A percentile compares a stretch with the other conserved stretches of the same genome.
Conservation (phyloP, 202 grass and related monocot genomes). For the Carex arenaria region DNA sequence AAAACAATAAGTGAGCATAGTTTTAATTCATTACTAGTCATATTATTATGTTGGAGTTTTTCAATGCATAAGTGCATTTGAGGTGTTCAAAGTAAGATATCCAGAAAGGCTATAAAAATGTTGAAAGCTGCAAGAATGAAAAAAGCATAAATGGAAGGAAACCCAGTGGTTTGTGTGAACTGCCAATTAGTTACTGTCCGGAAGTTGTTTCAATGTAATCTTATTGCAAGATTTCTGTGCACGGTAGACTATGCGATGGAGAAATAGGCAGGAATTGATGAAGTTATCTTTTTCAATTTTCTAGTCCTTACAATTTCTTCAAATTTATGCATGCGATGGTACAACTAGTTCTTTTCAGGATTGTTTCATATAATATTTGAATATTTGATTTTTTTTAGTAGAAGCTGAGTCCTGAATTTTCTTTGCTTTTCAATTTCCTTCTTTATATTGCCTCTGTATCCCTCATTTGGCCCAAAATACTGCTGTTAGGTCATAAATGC, state of each 20-base stretch:
- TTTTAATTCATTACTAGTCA: not conserved
- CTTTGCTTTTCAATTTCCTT: constrained; percentile 1
- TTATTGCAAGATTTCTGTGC: not conserved
- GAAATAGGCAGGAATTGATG: not conserved
- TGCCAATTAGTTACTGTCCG: not conserved
- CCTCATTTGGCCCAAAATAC: not conserved
- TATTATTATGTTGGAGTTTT: not conserved
- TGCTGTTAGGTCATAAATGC: not conserved
- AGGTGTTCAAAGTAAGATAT: constrained; percentile 12
- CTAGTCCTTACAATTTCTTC: not conserved
- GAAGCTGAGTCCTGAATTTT: not conserved
- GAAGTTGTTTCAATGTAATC: not conserved
- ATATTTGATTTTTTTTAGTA: not conserved
- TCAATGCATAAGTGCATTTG: not conserved
- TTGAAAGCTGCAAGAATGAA: not conserved
- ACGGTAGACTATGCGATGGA: not conserved
- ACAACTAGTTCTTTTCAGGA: too few species aligned
- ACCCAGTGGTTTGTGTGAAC: not conserved
- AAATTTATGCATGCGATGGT: not conserved
- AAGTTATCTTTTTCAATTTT: not conserved
- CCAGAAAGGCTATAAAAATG: not conserved
- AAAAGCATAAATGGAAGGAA: not conserved
- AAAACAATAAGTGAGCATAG: not conserved
- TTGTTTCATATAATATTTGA: not conserved
- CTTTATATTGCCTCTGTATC: not conserved